These are phyloP conservation scores for Stenocarpella maydis DNA, from an alignment of 2,329 filamentous ascomycete species.

Conservation along the genomic window DNA sequence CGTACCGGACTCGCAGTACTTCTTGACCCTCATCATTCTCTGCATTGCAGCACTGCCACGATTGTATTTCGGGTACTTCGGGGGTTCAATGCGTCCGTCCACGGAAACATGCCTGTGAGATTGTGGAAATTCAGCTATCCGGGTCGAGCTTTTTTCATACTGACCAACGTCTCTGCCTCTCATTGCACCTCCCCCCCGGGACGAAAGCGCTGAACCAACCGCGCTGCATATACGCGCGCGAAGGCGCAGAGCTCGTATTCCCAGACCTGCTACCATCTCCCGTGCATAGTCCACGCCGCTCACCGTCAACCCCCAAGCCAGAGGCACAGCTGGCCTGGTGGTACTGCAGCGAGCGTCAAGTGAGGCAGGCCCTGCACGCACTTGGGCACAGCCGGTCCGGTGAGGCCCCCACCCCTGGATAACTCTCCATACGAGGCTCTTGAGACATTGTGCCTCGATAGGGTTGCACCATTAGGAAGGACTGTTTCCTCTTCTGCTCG, in stretches of 20 bases:
- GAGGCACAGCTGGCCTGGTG: background rate
- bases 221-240: background rate
- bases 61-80: slow-evolving; percentile 4
- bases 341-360: slow-evolving; percentile 10
- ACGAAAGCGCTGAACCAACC: too few species aligned
- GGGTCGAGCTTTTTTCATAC: background rate
- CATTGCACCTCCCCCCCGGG: too few species aligned
- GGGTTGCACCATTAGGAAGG: background rate
- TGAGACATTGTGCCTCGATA: background rate
- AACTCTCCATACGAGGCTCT: slow-evolving; percentile 7
- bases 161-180: background rate
- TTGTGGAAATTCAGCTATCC: background rate
- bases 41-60: slow-evolving; percentile 19
- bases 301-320: background rate
- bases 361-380: background rate
- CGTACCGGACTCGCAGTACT: background rate
- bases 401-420: background rate
- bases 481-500: background rate
- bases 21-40: background rate
- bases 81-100: slow-evolving; percentile 10
- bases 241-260: slow-evolving; percentile 6
- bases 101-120: background rate
- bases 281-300: background rate
- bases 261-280: background rate
- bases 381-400: background rate